A percentile compares a stretch with the other conserved stretches of the same genome.
These are phyloP conservation scores for Suhomyces pyralidae DNA, from an alignment of 805 yeast species.

Conservation along the genomic window DNA sequence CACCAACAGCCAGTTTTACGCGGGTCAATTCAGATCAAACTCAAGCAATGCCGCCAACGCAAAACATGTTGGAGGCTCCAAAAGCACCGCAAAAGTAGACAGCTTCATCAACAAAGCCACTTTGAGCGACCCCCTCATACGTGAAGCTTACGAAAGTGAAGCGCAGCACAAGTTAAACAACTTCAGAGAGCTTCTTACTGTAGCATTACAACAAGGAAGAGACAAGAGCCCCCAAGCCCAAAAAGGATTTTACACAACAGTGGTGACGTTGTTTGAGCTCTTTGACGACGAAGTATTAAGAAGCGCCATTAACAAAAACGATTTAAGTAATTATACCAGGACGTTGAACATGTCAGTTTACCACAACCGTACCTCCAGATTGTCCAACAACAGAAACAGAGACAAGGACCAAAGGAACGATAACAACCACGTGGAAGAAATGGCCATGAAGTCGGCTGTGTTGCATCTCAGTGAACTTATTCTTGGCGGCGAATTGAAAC, in stretches of 20 bases:
- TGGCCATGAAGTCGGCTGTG: constrained; percentile 30
- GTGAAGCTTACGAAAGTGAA: constrained; percentile 19
- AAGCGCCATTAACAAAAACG: constrained; percentile 14
- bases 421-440: constrained; percentile 26
- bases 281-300: constrained; percentile 17
- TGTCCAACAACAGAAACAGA: constrained; percentile 31
- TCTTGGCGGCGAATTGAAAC: constrained; percentile 26
- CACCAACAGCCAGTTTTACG: constrained; percentile 1
- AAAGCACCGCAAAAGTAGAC: constrained; percentile 14
- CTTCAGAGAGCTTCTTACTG: constrained; percentile 28
- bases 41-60: constrained; percentile 11
- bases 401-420: constrained; percentile 34
- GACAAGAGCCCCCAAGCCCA: constrained; percentile 3
- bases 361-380: constrained; percentile 30
- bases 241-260: constrained; percentile 5
- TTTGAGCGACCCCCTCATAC: constrained; percentile 19
- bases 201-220: constrained; percentile 17
- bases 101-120: constrained; percentile 17
- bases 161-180: constrained; percentile 19
- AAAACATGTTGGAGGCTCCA: constrained; percentile 1
- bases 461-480: constrained; percentile 29
- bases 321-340: constrained; percentile 20
- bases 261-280: constrained; percentile 3
- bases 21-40: constrained; percentile 18
- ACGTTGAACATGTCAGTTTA: constrained; percentile 25